These are phyloP conservation scores for Mucuna pruriens DNA, from an alignment of 306 rosid genomes.

Conservation along the genomic window DNA sequence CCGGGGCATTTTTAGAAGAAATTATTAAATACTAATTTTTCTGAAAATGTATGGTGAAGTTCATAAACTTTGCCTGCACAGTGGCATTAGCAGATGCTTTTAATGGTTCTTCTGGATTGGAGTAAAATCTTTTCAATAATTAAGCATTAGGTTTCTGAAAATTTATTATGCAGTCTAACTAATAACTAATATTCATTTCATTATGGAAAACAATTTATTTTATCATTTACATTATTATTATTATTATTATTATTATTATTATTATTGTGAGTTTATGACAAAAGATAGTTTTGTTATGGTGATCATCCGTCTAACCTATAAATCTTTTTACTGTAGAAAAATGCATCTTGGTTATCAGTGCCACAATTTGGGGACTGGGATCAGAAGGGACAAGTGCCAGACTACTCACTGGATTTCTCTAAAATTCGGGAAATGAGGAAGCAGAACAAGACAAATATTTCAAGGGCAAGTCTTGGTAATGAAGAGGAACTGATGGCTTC, in stretches of 20 bases:
- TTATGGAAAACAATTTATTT: not conserved
- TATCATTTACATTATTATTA: not conserved
- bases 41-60: not conserved
- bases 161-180: not conserved
- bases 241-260: not conserved
- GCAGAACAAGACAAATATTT: slow-evolving; percentile 84
- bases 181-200: not conserved
- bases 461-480: slow-evolving; percentile 97
- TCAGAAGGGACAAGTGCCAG: slow-evolving; percentile 92
- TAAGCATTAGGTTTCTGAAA: not conserved
- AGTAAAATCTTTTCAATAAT: slow-evolving; percentile 1
- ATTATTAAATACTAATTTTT: not conserved
- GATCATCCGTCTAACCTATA: slow-evolving; percentile 16
- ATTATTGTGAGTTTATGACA: not conserved
- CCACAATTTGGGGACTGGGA: slow-evolving; percentile 99
- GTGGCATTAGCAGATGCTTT: not conserved
- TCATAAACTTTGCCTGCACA: not conserved
- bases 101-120: not conserved
- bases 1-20: not conserved
- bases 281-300: not conserved
- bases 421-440: slow-evolving; percentile 96
- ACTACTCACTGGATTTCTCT: slow-evolving; percentile 91
- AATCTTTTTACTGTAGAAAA: slow-evolving; percentile 58
- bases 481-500: slow-evolving; percentile 84
- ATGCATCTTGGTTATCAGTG: slow-evolving; percentile 90